Evolutionary conservation across 192 early-diverging fungal species (phyloP), one percentile per base, ranked within the genome.

Genomic region (Backusella westeae): DNA sequence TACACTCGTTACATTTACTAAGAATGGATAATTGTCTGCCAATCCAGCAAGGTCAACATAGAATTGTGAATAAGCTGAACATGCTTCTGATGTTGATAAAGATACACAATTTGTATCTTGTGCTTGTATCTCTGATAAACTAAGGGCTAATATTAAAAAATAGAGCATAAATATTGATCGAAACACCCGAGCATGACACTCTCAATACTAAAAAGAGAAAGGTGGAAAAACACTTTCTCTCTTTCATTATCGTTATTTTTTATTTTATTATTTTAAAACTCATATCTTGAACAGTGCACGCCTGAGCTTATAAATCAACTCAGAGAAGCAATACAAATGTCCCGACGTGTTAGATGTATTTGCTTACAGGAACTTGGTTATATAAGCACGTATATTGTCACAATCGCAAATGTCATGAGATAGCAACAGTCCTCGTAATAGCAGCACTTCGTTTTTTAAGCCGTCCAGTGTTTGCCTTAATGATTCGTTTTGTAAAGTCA

Each of bases 351-450:
- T 39, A 49, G 69, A n/a, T 26, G 14, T 15, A 4, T 6, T 4
- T 12, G 34, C 21, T 46, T 71, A 71, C 29, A 71, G 66, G 66
- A 35, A 67, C 34, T 67, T 67, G 34, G 32, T 15, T 4, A 6
- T 32, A n/a, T 68, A 68, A 7, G 35, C 35, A n/a, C 67, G 29
- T 21, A 76, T 65, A 34, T 69, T 35, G 34, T 76, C 74, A 39
- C 78, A 80, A 29, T 70, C 52, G 35, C 78, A 80, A 1, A 32
- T 71, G 15, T 74, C 73, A 38, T 80, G 74, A 17, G 78, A 69
- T 7, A 80, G 34, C 2, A 80, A 41, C 29, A 75, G 53, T 9
- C 72, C 70, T 36, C 70, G 69, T 29, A 80, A 19, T 39, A 63
- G 36, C 15, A 80, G 36, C 15, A 75, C 69, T 71, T 80, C 73